Base-by-base conservation (phyloP, 148 eudicot genomes). In the Limonium bicolor region DNA sequence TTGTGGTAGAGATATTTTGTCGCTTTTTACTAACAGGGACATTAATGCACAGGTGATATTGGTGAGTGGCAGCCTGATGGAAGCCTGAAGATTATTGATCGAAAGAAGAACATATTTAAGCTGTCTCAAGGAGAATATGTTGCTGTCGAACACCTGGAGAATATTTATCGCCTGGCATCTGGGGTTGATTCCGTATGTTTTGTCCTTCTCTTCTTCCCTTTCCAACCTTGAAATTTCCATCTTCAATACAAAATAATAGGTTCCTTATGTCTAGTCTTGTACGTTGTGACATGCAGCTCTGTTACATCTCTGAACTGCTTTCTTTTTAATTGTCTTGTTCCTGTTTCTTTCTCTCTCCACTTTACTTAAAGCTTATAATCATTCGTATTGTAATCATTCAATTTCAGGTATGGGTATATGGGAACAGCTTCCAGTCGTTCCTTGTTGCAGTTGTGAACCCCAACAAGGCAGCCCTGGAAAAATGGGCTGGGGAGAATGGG, bases 61-160 rank as follows among this genome's bases (percentile, higher is more conserved):
- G 97, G 97, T 34, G 97, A 88, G 69, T 90, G 95, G 97, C 97
- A 77, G 58, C 82, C 82, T 9, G 72, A 84, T 75, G 97, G 97
- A 56, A 75, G 87, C 64, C 56, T 90, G 79, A 84, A 81, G 64
- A 78, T 90, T 26, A 69, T 90, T 37, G 97, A 90, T 61, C 84
- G 95, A 26, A 90, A 80, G 66, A 90, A 90, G 77, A 90, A 90
- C 66, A 90, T 84, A 49, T 90, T 90, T 58, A 90, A 90, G 78
- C 97, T 90, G 30, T 78, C 95, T 22, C 97, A 90, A 59, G 97
- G 97, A 43, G 97, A 90, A 64, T 90, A 90, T 65, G 97, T 90
- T 49, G 97, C 97, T 12, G 97, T 90, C 22, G 95, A 90, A 53
- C 80, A 84, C 69, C 75, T 90, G 82, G 97, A 90, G 57, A 90